Percentiles rank a stretch among this genome's conserved stretches.
Conservation (phyloP, 202 grass and related monocot genomes). For the Carex arenaria region DNA sequence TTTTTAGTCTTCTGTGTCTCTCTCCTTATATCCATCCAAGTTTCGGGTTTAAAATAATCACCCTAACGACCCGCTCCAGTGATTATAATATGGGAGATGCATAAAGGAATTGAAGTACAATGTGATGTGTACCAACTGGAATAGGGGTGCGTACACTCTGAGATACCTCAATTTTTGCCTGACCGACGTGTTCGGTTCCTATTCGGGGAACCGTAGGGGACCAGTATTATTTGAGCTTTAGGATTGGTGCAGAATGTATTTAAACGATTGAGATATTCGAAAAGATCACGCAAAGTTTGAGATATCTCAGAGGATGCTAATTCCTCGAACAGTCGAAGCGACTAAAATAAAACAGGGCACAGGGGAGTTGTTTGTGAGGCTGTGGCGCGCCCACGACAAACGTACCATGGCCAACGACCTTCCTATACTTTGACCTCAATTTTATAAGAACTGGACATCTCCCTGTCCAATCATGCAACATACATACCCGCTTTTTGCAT, state of each 20-base stretch:
- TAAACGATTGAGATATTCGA: too few relatives aligned
- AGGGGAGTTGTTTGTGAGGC: conserved; percentile 27
- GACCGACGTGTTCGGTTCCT: too few relatives aligned
- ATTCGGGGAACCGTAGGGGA: too few relatives aligned
- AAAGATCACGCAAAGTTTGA: too few relatives aligned
- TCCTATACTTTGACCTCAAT: background rate
- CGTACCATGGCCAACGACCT: background rate
- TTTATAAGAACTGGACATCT: background rate
- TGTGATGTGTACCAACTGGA: background rate
- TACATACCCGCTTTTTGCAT: background rate
- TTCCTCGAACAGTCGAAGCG: background rate
- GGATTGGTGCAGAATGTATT: too few relatives aligned
- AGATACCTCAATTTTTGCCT: too few relatives aligned
- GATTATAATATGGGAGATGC: background rate
- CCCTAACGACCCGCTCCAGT: background rate
- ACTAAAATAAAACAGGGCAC: background rate
- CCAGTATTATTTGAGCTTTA: too few relatives aligned
- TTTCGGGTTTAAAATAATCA: background rate
- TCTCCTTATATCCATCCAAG: background rate
- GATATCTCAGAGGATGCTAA: too few relatives aligned
- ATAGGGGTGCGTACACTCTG: background rate
- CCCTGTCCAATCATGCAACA: background rate
- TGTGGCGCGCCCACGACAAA: conserved; percentile 14
- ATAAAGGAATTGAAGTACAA: background rate
- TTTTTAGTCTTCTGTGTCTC: background rate